Conservation (phyloP, 768 basidiomycete species). For the Suillus clintonianus region DNA sequence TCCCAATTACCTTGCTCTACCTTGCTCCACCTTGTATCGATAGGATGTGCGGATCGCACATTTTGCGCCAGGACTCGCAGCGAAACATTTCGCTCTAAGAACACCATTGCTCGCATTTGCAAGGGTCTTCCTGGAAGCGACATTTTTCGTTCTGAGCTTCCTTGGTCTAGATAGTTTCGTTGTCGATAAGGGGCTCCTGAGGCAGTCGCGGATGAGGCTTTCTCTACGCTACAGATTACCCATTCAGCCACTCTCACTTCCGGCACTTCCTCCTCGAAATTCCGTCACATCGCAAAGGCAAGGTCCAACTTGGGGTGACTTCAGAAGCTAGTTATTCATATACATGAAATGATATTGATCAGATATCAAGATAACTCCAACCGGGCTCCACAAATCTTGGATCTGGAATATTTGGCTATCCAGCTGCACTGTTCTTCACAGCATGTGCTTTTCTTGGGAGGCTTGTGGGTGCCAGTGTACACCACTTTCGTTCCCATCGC, state of each 20-base stretch:
- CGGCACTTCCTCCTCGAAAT: constrained; percentile 31
- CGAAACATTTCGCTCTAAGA: constrained; percentile 5
- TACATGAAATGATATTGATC: background rate
- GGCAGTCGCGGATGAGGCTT: constrained; percentile 31
- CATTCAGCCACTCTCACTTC: constrained; percentile 35
- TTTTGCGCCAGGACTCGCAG: background rate
- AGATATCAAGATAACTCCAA: constrained; percentile 31
- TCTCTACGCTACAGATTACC: constrained; percentile 35
- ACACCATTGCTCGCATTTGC: constrained; percentile 24
- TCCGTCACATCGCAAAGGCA: constrained; percentile 28
- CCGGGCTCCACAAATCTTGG: constrained; percentile 19
- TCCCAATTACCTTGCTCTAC: no score
- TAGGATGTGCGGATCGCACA: no score
- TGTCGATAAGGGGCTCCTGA: constrained; percentile 18
- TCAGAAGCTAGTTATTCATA: background rate
- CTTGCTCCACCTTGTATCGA: no score
- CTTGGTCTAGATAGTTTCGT: constrained; percentile 29
- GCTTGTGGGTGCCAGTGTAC: constrained; percentile 22
- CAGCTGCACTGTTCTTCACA: constrained; percentile 21
- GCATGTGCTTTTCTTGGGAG: constrained; percentile 27
- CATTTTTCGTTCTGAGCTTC: constrained; percentile 30
- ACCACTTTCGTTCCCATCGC: constrained; percentile 22
- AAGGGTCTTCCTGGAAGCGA: constrained; percentile 26
- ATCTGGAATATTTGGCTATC: constrained; percentile 27
- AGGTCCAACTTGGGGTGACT: background rate